Base-by-base conservation (phyloP, 495 filamentous ascomycete species). In the Articulospora tetracladia region DNA sequence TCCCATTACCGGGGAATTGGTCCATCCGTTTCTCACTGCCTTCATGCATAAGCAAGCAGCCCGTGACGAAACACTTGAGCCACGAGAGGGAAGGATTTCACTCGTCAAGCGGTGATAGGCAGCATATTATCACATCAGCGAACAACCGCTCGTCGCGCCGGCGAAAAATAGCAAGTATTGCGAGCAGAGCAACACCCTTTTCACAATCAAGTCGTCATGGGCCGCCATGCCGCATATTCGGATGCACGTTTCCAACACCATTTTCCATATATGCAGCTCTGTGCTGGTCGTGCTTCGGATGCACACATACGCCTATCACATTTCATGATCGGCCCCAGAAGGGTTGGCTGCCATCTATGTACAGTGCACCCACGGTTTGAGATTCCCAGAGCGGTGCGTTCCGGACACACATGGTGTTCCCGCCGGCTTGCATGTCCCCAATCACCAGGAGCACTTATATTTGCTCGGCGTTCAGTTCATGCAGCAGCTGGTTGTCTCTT, bases 201-300 rank as follows among this genome's bases (percentile, higher is more conserved):
- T n/a, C n/a, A n/a, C n/a, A n/a, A n/a, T n/a, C n/a, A n/a, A n/a
- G n/a, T n/a, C n/a, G 25, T 13, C 25, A 24, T 50, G 47, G 47
- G n/a, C 3, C 25, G 10, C 47, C 47, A 22, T 27, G 4, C 20
- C 47, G 20, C 20, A n/a, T 26, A 7, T 25, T 22, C 47, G 7
- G 20, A 27, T 44, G 47, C 20, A 25, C 11, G 20, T 50, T 25
- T 27, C 20, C 20, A 4, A 24, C 6, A 17, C 23, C 17, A 3
- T 8, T 25, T 50, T 27, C 47, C 23, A 17, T n/a, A 25, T 52
- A 59, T 52, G 57, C 57, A 59, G 28, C 32, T 52, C 26, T 59
- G 57, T 47, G 57, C 47, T 59, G 57, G 46, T 44, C 27, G 28
- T 44, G 23, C 57, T 59, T 50, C 6, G 12, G 23, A 24, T 17